Base-by-base conservation (phyloP, 208 protist species). In the Acanthamoeba triangularis region DNA sequence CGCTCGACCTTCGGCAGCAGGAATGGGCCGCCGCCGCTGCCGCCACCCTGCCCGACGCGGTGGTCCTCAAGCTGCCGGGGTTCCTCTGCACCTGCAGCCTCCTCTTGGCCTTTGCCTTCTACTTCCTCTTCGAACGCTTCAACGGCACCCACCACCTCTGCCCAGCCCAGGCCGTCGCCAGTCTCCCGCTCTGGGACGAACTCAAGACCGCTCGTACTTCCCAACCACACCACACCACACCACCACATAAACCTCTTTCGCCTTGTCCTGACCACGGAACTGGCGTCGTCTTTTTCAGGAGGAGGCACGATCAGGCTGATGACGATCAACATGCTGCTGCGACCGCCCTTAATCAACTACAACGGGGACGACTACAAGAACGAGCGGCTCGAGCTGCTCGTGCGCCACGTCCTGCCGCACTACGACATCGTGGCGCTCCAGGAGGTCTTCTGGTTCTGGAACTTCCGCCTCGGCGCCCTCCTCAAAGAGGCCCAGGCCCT, bases 281-380 rank as follows among this genome's bases (percentile, higher is more conserved):
- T 13, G 13, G 18, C 7, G 28, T 20, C 7, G 61, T 20, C 14
- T 13, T 23, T 0, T 72, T 10, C 18, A 72, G 30, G 63, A 5
- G 74, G 28, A 82, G 23, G 74, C 30, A 28, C 35, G 16, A 8
- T 82, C 10, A 44, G 65, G 61, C 59, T 94, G 88, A 49, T 94
- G 63, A 94, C 88, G 7, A 65, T 80, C 33, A 94, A 94, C 47
- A 80, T 94, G 63, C 44, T 94, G n/a, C 88, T 94, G n/a, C 54
- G 88, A 16, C 88, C 88, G 14, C 88, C 84, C 13, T 90, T 94
- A 18, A 78, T 94, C 47, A 94, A 94, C 63, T 80, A 94, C 88
- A 94, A 94, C 63, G 88, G 56, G 0, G 65, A 78, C n/a, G 88
- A 94, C 88, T 94, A 56, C 88, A 94, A 94, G 88, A 78, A 94